Evolutionary conservation across 2,329 filamentous ascomycete genomes (phyloP).

Genomic region (Elsinoe batatas): DNA sequence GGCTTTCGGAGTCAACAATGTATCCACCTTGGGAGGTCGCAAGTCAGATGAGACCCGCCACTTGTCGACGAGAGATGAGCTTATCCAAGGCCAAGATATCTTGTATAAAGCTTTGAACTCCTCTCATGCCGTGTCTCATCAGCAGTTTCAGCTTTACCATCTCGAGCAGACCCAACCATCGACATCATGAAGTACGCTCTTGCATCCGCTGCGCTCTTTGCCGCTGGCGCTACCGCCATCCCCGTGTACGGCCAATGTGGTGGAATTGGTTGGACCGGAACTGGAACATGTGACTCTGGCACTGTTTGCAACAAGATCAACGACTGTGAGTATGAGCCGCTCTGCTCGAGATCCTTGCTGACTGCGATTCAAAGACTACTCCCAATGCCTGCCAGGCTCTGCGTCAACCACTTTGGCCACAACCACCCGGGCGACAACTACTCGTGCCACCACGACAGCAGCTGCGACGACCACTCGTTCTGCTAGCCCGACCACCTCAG

Average conservation of each 20-base stretch:
- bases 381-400: conserved; percentile 19
- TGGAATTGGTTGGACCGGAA: conserved; percentile 16
- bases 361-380: conserved; percentile 19
- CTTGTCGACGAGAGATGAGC: background rate
- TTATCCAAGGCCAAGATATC: background rate
- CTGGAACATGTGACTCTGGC: conserved; percentile 18
- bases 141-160: background rate
- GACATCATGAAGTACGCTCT: background rate
- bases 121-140: background rate
- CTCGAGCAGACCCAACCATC: background rate
- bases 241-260: conserved; percentile 17
- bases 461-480: conserved; percentile 13
- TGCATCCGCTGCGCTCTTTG: conserved; percentile 11
- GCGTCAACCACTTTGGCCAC: conserved; percentile 21
- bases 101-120: background rate
- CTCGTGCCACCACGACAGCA: background rate
- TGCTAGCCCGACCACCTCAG: conserved; percentile 13
- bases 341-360: background rate
- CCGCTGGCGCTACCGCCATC: conserved; percentile 16
- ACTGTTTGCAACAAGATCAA: conserved; percentile 17
- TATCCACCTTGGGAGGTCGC: background rate
- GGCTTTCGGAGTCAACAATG: background rate
- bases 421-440: conserved; percentile 15
- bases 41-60: conserved; percentile 1
- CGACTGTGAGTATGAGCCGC: conserved; percentile 15